phyloP scores from a whole-genome alignment of 208 protist genomes.

The Tetramitus jugosus region DNA sequence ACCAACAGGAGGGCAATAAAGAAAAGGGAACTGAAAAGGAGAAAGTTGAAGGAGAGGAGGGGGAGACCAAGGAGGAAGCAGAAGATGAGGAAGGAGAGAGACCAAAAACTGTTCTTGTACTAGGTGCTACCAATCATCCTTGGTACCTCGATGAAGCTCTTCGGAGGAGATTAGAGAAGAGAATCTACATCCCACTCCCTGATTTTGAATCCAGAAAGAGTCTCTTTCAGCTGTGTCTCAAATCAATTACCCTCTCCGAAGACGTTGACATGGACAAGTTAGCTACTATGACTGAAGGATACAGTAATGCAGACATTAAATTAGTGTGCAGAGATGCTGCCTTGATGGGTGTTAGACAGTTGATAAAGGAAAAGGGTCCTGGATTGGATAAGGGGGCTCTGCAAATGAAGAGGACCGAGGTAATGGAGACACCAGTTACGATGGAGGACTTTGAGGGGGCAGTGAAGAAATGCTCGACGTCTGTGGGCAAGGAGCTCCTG shows the following conservation, averaged over 20 bases:
- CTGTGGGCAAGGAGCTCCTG: conserved; percentile 35
- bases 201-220: conserved; percentile 29
- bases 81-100: conserved; percentile 41
- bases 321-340: conserved; percentile 66
- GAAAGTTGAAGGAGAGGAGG: not conserved
- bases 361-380: conserved; percentile 32
- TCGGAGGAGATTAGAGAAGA: conserved; percentile 58
- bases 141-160: conserved; percentile 73
- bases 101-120: conserved; percentile 8
- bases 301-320: conserved; percentile 54
- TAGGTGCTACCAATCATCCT: conserved; percentile 67
- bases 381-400: conserved; percentile 29
- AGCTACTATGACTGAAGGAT: conserved; percentile 44
- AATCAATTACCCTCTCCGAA: conserved; percentile 28
- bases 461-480: conserved; percentile 36
- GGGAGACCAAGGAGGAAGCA: not conserved
- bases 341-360: conserved; percentile 58
- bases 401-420: conserved; percentile 34
- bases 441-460: conserved; percentile 42
- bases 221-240: conserved; percentile 30
- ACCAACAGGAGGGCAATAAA: not conserved
- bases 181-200: conserved; percentile 71
- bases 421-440: conserved; percentile 34
- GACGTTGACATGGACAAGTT: conserved; percentile 48
- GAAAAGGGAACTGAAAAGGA: not conserved